Percentiles rank a stretch among this genome's conserved stretches.
phyloP scores from a whole-genome alignment of 176 grass and related monocot genomes.

The Coix lacrymajobi region DNA sequence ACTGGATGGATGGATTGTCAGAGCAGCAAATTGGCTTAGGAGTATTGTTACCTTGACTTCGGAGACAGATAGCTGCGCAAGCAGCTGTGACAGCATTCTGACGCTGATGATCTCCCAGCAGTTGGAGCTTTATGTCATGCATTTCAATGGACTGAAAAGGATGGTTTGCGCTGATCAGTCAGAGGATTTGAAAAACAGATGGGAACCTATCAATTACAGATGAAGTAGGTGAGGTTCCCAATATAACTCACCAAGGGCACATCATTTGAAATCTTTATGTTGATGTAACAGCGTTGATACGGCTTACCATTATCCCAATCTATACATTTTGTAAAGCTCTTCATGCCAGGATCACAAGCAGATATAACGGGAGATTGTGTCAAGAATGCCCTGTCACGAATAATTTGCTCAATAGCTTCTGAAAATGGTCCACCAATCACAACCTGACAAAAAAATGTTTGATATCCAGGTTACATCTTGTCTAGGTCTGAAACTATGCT shows the following conservation, averaged over 20 bases:
- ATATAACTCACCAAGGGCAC: constrained; percentile 48
- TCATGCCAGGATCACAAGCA: constrained; percentile 47
- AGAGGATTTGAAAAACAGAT: not conserved
- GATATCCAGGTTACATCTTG: constrained; percentile 6
- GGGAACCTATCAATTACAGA: not conserved
- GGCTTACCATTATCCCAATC: constrained; percentile 47
- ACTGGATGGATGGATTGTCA: not conserved
- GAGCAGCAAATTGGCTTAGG: not conserved
- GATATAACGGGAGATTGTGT: constrained; percentile 66
- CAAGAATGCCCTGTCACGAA: constrained; percentile 60
- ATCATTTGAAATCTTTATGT: constrained; percentile 34
- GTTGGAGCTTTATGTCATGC: constrained; percentile 56
- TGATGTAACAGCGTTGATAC: constrained; percentile 67
- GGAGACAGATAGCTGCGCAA: constrained; percentile 63
- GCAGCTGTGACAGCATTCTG: constrained; percentile 68
- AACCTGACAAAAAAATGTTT: constrained; percentile 60
- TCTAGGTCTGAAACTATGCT: constrained; percentile 3
- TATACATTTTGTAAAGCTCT: constrained; percentile 49
- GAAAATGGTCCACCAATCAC: constrained; percentile 72
- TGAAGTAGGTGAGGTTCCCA: not conserved
- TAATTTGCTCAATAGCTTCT: constrained; percentile 52
- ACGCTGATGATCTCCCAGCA: constrained; percentile 72
- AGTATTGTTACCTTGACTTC: constrained; percentile 51
- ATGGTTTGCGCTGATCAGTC: not conserved
- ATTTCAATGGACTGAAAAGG: constrained; percentile 54